These are phyloP conservation scores for Vitis hybrid DNA, from an alignment of 177 flowering plant genomes.

Conservation along the genomic window DNA sequence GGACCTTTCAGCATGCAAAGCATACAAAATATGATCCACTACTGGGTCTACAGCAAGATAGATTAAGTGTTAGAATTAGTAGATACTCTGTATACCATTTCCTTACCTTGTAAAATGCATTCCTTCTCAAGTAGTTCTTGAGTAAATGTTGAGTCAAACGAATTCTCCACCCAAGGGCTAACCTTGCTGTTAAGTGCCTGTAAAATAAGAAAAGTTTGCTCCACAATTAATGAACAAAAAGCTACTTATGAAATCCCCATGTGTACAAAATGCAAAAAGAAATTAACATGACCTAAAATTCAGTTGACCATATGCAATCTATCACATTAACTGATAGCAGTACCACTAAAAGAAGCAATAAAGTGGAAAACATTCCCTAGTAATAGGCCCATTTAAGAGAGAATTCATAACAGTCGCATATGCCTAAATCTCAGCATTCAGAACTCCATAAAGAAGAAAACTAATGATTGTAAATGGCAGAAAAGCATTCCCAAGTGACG, in stretches of 20 bases:
- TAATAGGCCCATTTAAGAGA: too few species aligned
- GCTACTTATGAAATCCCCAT: not conserved
- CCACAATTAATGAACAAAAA: not conserved
- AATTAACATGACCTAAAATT: too few species aligned
- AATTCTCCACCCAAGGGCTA: slow-evolving; percentile 97
- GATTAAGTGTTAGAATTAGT: not conserved
- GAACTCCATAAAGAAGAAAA: too few species aligned
- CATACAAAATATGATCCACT: not conserved
- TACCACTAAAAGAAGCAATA: too few species aligned
- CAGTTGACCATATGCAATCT: too few species aligned
- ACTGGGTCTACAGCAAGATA: not conserved
- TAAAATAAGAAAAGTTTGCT: slow-evolving; percentile 7
- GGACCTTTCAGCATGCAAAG: not conserved
- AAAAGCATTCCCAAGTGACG: too few species aligned
- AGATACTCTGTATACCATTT: too few species aligned
- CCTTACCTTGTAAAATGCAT: slow-evolving; percentile 91
- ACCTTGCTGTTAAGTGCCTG: slow-evolving; percentile 81
- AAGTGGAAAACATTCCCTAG: too few species aligned
- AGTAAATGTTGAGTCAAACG: slow-evolving; percentile 88
- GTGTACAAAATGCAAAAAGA: not conserved
- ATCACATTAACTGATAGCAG: too few species aligned
- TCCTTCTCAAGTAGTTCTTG: slow-evolving; percentile 75
- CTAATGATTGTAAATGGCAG: too few species aligned
- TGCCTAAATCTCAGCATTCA: too few species aligned
- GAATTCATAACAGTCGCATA: too few species aligned